Evolutionary conservation across 371 early-diverging fungal species (phyloP).

Genomic region (Lichtheimia ornata): DNA sequence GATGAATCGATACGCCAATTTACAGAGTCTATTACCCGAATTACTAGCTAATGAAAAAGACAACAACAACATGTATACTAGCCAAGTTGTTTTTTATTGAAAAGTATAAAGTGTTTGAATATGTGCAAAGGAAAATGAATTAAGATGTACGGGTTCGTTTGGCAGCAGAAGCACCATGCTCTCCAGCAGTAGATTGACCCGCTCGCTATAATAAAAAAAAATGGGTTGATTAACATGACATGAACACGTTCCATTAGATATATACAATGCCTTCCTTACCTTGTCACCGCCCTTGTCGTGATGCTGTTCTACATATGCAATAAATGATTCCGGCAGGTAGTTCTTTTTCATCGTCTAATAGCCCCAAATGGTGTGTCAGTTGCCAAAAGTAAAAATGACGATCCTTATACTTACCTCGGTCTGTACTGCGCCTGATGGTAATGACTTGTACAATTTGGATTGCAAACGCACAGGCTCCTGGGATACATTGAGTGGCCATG

Average conservation of each 20-base stretch:
- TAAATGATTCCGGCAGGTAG: slow-evolving; percentile 9
- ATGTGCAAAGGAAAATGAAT: neutral
- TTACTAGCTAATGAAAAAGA: too few relatives aligned
- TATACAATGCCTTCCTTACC: neutral
- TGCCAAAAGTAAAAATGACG: neutral
- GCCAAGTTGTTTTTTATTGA: too few relatives aligned
- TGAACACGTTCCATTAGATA: too few relatives aligned
- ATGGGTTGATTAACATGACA: too few relatives aligned
- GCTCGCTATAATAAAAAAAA: too few relatives aligned
- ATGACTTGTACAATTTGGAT: slow-evolving; percentile 55
- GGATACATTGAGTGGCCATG: slow-evolving; percentile 76
- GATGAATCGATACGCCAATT: too few relatives aligned
- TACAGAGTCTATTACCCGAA: too few relatives aligned
- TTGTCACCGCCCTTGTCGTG: neutral
- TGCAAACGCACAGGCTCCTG: slow-evolving; percentile 64
- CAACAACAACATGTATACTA: too few relatives aligned
- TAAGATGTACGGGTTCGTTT: slow-evolving; percentile 7
- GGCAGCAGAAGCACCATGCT: neutral
- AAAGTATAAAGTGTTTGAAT: too few relatives aligned
- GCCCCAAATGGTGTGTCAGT: neutral
- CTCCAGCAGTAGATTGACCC: neutral
- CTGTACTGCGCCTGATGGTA: slow-evolving; percentile 40
- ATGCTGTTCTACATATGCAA: slow-evolving; percentile 3
- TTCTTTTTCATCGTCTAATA: slow-evolving; percentile 10
- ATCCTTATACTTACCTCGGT: slow-evolving; percentile 35